Base-by-base conservation (phyloP, 1,284 basidiomycete genomes). In the Porogramme epimiltina region DNA sequence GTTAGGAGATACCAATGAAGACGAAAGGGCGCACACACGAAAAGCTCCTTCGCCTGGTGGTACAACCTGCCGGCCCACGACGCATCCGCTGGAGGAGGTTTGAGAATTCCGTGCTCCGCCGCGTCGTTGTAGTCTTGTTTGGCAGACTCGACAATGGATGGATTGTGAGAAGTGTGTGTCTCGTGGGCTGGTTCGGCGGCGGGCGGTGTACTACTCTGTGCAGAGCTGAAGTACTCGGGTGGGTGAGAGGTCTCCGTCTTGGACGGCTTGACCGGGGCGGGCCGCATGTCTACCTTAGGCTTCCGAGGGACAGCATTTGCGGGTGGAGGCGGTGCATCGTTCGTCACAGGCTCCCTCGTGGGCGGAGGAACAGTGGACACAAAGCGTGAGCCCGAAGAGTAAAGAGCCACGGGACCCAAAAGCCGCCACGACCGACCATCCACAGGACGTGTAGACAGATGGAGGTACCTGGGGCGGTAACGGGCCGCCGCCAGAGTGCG, bases 21-120 rank as follows among this genome's bases (percentile, higher is more conserved):
- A 33, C 11, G 15, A 33, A 4, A 11, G 19, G 9, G 26, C 26
- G 42, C 40, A 63, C 79, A 61, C 64, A 89, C 85, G 55, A 88
- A 84, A 33, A 93, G 74, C 64, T 91, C 78, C 57, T 86, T 75
- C 11, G 71, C 81, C 58, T 89, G 85, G 61, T 91, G 89, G 26
- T 78, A 70, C 18, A 86, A 75, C 43, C 73, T 77, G 50, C 71
- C 74, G 38, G 82, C 70, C 67, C 77, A 76, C 11, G 78, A 78
- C 3, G 86, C 84, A 61, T 77, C 76, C 25, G 74, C 70, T 0
- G 87, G 87, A 0, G 86, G 81, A 5, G 88, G 84, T 4, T 66
- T 70, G 25, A 92, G 72, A 31, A 89, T 81, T 13, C 89, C 89
- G 54, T 85, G 84, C 24, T 77, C 72, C 43, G 79, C 74, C 23